A percentile compares a stretch with the other conserved stretches of the same genome.
Evolutionary conservation across 2,329 filamentous ascomycete species (phyloP).

Genomic region (Diaporthe citriasiana): DNA sequence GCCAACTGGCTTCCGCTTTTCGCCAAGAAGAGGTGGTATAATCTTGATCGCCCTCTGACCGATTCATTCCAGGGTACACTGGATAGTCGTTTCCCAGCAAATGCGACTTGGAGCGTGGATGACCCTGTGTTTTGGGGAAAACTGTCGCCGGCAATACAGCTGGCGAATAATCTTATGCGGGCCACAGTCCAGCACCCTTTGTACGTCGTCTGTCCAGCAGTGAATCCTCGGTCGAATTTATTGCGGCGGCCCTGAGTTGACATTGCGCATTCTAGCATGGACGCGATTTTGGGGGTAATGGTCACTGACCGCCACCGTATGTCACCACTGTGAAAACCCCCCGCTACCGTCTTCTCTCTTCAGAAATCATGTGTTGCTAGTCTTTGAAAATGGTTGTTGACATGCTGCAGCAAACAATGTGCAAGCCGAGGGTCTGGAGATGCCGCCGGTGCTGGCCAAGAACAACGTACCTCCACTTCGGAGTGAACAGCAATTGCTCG

Average conservation of each 20-base stretch:
- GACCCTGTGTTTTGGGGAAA: slow-evolving; percentile 15
- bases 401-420: neutral
- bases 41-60: neutral
- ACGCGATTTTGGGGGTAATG: neutral
- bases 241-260: neutral
- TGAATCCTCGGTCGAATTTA: neutral
- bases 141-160: neutral
- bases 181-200: slow-evolving; percentile 10
- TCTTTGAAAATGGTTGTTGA: neutral
- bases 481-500: neutral
- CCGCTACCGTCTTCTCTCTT: neutral
- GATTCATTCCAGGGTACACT: neutral
- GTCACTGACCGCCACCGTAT: neutral
- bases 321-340: neutral
- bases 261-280: neutral
- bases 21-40: slow-evolving; percentile 16
- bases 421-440: neutral
- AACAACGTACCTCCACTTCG: neutral
- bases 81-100: neutral
- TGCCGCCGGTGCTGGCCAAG: neutral
- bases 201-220: neutral
- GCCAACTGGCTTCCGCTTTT: slow-evolving; percentile 12
- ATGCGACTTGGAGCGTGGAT: slow-evolving; percentile 32
- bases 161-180: slow-evolving; percentile 9
- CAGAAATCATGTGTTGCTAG: neutral